These are phyloP conservation scores for Globisporangium recalcitrans DNA, from an alignment of 352 stramenopile species.

Conservation along the genomic window DNA sequence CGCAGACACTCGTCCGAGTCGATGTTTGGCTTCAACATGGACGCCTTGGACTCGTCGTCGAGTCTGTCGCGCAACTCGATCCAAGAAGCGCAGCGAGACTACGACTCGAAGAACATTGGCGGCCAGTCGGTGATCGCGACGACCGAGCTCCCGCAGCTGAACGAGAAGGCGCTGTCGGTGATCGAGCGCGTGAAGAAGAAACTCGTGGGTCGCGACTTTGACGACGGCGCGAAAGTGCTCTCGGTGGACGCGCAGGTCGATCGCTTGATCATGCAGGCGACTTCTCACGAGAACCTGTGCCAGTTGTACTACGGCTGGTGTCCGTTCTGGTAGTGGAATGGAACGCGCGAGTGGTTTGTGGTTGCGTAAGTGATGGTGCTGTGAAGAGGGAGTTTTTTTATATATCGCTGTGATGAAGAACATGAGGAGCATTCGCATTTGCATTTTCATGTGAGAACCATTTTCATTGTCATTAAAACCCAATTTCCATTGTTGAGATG, in stretches of 20 bases:
- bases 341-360: not conserved
- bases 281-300: slow-evolving; percentile 98
- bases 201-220: slow-evolving; percentile 97
- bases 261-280: slow-evolving; percentile 97
- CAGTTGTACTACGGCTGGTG: slow-evolving; percentile 99
- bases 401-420: not conserved
- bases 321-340: slow-evolving; percentile 68
- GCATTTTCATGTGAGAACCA: too few relatives aligned
- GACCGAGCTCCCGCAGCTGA: slow-evolving; percentile 72
- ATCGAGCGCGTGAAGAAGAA: slow-evolving; percentile 99
- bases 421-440: not conserved
- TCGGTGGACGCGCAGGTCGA: slow-evolving; percentile 94
- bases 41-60: slow-evolving; percentile 45
- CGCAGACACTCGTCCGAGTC: slow-evolving; percentile 51
- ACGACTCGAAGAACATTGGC: slow-evolving; percentile 43
- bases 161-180: slow-evolving; percentile 92
- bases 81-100: slow-evolving; percentile 40
- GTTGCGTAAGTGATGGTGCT: not conserved
- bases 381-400: not conserved
- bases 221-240: slow-evolving; percentile 74
- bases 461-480: not conserved
- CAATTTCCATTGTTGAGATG: not conserved
- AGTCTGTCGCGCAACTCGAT: slow-evolving; percentile 62
- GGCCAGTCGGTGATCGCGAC: slow-evolving; percentile 50
- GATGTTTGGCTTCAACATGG: slow-evolving; percentile 67